These are phyloP conservation scores for Xylariaceae sp. DNA, from an alignment of 2,329 filamentous ascomycete genomes.

Conservation along the genomic window DNA sequence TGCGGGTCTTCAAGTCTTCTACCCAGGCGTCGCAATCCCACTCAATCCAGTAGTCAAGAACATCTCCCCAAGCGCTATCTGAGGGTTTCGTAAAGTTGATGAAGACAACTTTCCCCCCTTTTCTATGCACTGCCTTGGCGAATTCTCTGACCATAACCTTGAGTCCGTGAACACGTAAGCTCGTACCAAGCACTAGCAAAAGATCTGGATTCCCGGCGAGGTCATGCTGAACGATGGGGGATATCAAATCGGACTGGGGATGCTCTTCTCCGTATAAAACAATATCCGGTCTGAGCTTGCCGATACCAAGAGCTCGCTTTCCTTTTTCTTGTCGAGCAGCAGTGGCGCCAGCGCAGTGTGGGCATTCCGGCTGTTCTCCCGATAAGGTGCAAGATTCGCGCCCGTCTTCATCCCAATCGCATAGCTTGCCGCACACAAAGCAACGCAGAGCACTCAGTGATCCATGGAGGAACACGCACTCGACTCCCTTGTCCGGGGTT, in stretches of 20 bases:
- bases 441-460: conserved; percentile 64
- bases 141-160: conserved; percentile 70
- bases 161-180: conserved; percentile 65
- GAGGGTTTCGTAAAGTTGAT: conserved; percentile 70
- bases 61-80: conserved; percentile 67
- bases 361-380: conserved; percentile 64
- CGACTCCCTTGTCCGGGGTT: conserved; percentile 44
- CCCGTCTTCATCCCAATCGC: conserved; percentile 56
- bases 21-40: conserved; percentile 77
- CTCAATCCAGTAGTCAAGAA: conserved; percentile 70
- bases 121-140: conserved; percentile 65
- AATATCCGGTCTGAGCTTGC: conserved; percentile 67
- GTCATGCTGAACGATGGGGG: conserved; percentile 65
- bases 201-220: conserved; percentile 61
- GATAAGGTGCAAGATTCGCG: conserved; percentile 55
- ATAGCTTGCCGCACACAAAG: conserved; percentile 55
- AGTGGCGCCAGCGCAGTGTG: conserved; percentile 60
- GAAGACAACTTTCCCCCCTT: conserved; percentile 66
- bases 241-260: conserved; percentile 64
- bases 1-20: conserved; percentile 54
- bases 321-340: conserved; percentile 60
- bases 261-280: conserved; percentile 73
- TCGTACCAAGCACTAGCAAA: conserved; percentile 67
- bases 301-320: conserved; percentile 63
- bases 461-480: conserved; percentile 68